Conservation (phyloP, 108 stramenopile species). For the Pseudonitzschia pungens region DNA sequence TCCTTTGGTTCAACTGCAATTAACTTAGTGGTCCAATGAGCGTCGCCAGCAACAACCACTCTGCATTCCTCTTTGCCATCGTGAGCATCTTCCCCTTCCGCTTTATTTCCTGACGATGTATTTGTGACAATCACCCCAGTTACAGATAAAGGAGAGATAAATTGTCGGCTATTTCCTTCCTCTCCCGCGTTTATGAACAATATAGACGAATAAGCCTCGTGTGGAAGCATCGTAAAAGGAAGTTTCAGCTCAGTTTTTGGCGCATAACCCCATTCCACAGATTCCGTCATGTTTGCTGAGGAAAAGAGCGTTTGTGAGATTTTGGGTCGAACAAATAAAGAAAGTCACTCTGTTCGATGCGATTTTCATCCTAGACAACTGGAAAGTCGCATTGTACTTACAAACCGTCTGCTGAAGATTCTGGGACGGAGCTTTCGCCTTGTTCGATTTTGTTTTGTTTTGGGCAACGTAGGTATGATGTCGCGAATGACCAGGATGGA, state of each 20-base stretch:
- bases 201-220: constrained; percentile 71
- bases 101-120: background rate
- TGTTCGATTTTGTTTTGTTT: constrained; percentile 21
- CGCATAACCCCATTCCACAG: constrained; percentile 75
- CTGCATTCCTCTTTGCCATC: constrained; percentile 10
- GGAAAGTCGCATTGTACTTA: constrained; percentile 11
- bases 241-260: constrained; percentile 62
- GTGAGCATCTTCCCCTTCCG: background rate
- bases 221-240: constrained; percentile 58
- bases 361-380: background rate
- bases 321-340: too few relatives aligned
- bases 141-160: constrained; percentile 72
- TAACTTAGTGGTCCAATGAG: constrained; percentile 69
- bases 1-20: constrained; percentile 76
- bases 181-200: constrained; percentile 70
- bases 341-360: background rate
- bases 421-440: constrained; percentile 5
- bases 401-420: constrained; percentile 34
- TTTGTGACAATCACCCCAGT: constrained; percentile 55
- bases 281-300: constrained; percentile 71
- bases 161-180: constrained; percentile 54
- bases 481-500: constrained; percentile 79
- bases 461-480: constrained; percentile 9
- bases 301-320: too few relatives aligned
- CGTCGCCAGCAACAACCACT: constrained; percentile 67